Evolutionary conservation across 179 eudicot genomes (phyloP), one percentile per base, ranked within the genome.

Genomic region (Silene noctiflora): DNA sequence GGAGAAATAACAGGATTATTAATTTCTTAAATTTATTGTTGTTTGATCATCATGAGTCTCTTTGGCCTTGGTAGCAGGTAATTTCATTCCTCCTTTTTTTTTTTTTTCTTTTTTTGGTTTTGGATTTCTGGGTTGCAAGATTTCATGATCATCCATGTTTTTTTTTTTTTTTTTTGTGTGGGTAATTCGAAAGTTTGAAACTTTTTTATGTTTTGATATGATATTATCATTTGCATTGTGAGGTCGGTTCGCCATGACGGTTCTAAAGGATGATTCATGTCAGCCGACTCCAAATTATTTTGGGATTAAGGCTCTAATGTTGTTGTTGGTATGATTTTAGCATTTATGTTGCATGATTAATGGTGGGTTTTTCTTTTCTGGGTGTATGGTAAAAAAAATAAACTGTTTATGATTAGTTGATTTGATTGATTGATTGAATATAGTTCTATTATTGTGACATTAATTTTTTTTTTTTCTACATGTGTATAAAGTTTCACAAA

Each of bases 31-130:
- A 9, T 20, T 69, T 5, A 69, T 69, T 46, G 4, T 44, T 69
- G n/a, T 44, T 69, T 46, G 59, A 71, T 42, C 33, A 83, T 69
- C 81, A 88, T 86, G 89, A 86, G 89, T 83, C 85, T 86, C 71
- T 88, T 88, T 61, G 89, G 91, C 80, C 89, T 85, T 63, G 91
- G 89, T 81, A 88, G 84, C 89, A 84, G 88, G 91, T 86, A 67
- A 69, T 66, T 63, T 4, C 13, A 3, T 3, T 19, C 1, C 73
- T 51, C 24, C 9, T 19, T 62, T 11, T 29, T 16, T 6, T 58
- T 25, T 5, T 5, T 6, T 35, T 0, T 6, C 0, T 35, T 35
- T 35, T 35, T 35, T 35, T 35, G 9, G 42, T 35, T 35, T 35
- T 76, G 16, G 12, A 1, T n/a, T 42, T 39, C 48, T 71, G 12